phyloP scores from a whole-genome alignment of 148 eudicot species.

The Fallopia convolvulus region DNA sequence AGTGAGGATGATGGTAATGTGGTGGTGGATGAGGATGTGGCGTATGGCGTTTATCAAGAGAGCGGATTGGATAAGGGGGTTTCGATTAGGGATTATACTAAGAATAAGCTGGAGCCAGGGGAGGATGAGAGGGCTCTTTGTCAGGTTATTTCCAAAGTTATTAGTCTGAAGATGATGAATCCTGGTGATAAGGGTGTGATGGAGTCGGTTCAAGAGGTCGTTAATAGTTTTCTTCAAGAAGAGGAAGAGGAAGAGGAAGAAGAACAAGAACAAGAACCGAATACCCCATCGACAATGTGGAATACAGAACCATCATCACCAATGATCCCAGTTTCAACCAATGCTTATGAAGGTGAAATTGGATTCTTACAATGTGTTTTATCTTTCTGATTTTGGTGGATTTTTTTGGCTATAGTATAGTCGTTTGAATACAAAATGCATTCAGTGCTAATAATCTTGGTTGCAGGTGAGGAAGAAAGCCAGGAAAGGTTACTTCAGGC shows the following conservation, averaged over 20 bases:
- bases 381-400: not conserved
- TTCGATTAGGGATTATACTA: conserved; percentile 66
- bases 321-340: conserved; percentile 38
- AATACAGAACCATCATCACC: conserved; percentile 21
- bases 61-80: conserved; percentile 49
- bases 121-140: conserved; percentile 74
- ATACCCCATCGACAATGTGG: conserved; percentile 19
- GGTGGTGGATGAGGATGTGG: conserved; percentile 5
- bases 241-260: conserved; percentile 20
- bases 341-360: conserved; percentile 37
- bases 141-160: conserved; percentile 57
- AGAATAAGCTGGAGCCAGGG: conserved; percentile 63
- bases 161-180: conserved; percentile 39
- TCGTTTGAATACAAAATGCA: not conserved
- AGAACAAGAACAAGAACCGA: not conserved
- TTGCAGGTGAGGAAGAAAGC: conserved; percentile 57
- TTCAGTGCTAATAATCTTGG: not conserved
- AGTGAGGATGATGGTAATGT: not conserved
- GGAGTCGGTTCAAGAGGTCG: conserved; percentile 65
- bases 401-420: not conserved
- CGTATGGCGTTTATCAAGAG: conserved; percentile 9
- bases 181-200: conserved; percentile 46
- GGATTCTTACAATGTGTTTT: not conserved
- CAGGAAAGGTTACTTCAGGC: conserved; percentile 57
- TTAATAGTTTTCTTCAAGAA: conserved; percentile 45